Base-by-base conservation (phyloP, 2,329 filamentous ascomycete species). In the Septoria linicola region DNA sequence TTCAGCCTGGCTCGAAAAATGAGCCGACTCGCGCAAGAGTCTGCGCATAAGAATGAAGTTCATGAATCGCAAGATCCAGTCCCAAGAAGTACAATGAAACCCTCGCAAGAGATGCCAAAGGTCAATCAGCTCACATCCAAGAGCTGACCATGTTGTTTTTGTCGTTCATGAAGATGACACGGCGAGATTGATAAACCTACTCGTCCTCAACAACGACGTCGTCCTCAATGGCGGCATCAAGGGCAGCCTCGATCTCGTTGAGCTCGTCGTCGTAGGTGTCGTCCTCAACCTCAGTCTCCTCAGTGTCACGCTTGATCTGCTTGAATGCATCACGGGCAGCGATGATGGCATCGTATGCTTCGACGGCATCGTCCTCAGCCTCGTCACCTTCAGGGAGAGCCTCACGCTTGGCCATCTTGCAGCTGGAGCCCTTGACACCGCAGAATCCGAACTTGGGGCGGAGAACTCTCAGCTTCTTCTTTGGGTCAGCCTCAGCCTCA, bases 341-440 rank as follows among this genome's bases (percentile, higher is more conserved):
- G 36, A 64, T 49, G 30, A 62, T 41, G 43, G 60, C 54, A 49
- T 56, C 47, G 53, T 60, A 61, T 66, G 40, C 49, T 21, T 54
- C 39, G 50, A 49, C 53, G 48, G 47, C 41, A 34, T 52, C 41
- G 31, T 48, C 8, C 66, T 72, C 51, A 72, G 71, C 42, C 71
- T 71, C 7, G 63, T 66, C 13, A 60, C 71, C 10, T 65, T 68
- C 21, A 64, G 66, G 41, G 39, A 58, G 50, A 17, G 49, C 42
- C 14, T 54, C 44, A 46, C 53, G 52, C 49, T 56, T 56, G 17
- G 39, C 40, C 16, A 75, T 35, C 71, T 66, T 71, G 71, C 76
- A 79, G 19, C 67, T 57, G 58, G 72, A 65, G 27, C 74, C 73
- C 23, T 65, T 65, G 31, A 66, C 62, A 55, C 68, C 57, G 61